These are phyloP conservation scores for Casuarina glauca DNA, from an alignment of 306 rosid species.

Conservation along the genomic window DNA sequence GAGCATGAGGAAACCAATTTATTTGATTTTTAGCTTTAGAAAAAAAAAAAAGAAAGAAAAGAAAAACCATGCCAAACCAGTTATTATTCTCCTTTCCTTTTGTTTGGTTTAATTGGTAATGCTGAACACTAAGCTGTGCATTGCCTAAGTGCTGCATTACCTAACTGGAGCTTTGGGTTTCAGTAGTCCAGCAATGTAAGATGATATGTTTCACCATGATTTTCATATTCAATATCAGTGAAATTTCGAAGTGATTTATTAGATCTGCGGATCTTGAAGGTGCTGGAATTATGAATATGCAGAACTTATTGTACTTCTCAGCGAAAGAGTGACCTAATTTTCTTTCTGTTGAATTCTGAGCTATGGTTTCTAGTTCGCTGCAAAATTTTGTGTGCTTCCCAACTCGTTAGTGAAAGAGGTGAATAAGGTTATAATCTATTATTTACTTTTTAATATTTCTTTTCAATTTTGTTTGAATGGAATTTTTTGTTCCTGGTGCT, in stretches of 20 bases:
- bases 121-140: not conserved
- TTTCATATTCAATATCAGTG: not conserved
- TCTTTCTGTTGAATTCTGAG: not conserved
- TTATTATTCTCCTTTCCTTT: not conserved
- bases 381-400: not conserved
- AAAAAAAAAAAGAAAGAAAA: not conserved
- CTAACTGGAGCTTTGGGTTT: not conserved
- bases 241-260: not conserved
- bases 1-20: not conserved
- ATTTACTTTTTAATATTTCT: not conserved
- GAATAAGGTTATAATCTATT: not conserved
- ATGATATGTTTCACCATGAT: not conserved
- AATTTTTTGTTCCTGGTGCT: not conserved
- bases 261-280: not conserved
- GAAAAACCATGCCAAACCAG: not conserved
- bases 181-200: not conserved
- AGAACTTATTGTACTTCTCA: not conserved
- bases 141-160: too few relatives aligned
- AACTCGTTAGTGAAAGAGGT: not conserved
- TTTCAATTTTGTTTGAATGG: not conserved
- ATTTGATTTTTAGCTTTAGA: not conserved
- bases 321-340: not conserved
- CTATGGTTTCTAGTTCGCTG: not conserved
- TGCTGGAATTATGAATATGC: not conserved
- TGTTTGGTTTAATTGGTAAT: not conserved